A percentile compares a stretch with the other conserved stretches of the same genome.
phyloP scores from a whole-genome alignment of 441 rosid species.

The Euphorbia schlechtendalii region DNA sequence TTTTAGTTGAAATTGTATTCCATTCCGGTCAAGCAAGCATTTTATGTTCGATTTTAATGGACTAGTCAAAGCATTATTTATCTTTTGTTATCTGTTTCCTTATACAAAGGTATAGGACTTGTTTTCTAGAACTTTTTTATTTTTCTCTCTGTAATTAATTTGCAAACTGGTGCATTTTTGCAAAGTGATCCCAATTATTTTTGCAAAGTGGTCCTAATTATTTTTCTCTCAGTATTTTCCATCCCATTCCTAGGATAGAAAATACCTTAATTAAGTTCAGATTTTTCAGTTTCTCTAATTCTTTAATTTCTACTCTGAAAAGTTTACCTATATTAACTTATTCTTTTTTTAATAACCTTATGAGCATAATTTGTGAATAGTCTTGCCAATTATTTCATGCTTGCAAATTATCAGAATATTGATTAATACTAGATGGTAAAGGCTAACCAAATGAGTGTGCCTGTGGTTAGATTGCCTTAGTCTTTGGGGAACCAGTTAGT shows the following conservation, averaged over 20 bases:
- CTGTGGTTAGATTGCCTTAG: not conserved
- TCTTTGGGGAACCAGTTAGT: not conserved
- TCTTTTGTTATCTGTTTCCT: conserved; percentile 2
- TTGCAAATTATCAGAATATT: not conserved
- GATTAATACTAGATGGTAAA: not conserved
- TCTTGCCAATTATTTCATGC: not conserved
- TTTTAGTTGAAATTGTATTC: not conserved
- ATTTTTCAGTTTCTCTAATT: not conserved
- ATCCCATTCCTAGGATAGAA: too few relatives aligned
- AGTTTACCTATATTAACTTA: not conserved
- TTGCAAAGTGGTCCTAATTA: too few relatives aligned
- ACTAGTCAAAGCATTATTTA: too few relatives aligned
- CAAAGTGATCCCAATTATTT: too few relatives aligned
- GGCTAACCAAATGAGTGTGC: not conserved
- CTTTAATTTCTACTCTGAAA: not conserved
- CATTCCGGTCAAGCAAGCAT: not conserved
- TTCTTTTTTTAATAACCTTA: not conserved
- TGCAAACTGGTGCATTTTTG: too few relatives aligned
- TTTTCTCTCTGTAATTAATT: too few relatives aligned
- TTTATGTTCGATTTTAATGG: not conserved
- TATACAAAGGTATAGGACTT: not conserved
- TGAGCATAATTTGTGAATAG: conserved; percentile 1
- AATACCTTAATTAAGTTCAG: not conserved
- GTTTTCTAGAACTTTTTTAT: too few relatives aligned
- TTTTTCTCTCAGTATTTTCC: too few relatives aligned